These are phyloP conservation scores for Tephrocybe sp. DNA, from an alignment of 768 basidiomycete species.

Conservation along the genomic window DNA sequence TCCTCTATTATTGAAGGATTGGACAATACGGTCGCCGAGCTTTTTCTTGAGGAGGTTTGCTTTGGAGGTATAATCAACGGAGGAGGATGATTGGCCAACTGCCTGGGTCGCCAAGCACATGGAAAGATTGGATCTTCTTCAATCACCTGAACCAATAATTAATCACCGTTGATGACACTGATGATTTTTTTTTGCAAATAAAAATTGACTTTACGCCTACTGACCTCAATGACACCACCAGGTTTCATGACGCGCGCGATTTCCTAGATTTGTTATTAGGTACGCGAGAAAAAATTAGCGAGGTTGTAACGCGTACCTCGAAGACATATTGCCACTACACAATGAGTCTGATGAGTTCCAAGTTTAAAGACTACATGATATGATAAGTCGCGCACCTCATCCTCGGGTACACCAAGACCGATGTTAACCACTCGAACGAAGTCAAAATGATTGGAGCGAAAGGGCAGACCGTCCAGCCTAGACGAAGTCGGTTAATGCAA, in stretches of 20 bases:
- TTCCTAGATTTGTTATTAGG: conserved; percentile 42
- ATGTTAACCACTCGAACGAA: conserved; percentile 63
- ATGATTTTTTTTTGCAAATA: background rate
- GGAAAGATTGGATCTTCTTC: conserved; percentile 78
- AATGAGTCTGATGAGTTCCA: conserved; percentile 7
- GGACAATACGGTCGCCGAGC: conserved; percentile 22
- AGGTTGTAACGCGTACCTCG: conserved; percentile 35
- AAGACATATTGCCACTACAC: conserved; percentile 63
- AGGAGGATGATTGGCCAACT: conserved; percentile 20
- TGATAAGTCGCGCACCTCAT: conserved; percentile 41
- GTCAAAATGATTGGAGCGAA: conserved; percentile 55
- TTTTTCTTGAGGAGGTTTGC: conserved; percentile 18
- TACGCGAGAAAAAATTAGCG: conserved; percentile 11
- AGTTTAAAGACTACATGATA: background rate
- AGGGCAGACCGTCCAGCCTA: conserved; percentile 66
- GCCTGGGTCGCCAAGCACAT: conserved; percentile 27
- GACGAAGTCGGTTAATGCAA: conserved; percentile 4
- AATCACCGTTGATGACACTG: conserved; percentile 1
- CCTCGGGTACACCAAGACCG: conserved; percentile 69
- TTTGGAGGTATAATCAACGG: conserved; percentile 17
- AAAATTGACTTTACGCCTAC: conserved; percentile 10
- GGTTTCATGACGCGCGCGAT: conserved; percentile 62
- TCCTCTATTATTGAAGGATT: conserved; percentile 18
- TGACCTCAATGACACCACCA: conserved; percentile 63
- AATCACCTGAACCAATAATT: conserved; percentile 46